A percentile compares a stretch with the other conserved stretches of the same genome.
Conservation (phyloP, 192 early-diverging fungal species). For the Dispira simplex region DNA sequence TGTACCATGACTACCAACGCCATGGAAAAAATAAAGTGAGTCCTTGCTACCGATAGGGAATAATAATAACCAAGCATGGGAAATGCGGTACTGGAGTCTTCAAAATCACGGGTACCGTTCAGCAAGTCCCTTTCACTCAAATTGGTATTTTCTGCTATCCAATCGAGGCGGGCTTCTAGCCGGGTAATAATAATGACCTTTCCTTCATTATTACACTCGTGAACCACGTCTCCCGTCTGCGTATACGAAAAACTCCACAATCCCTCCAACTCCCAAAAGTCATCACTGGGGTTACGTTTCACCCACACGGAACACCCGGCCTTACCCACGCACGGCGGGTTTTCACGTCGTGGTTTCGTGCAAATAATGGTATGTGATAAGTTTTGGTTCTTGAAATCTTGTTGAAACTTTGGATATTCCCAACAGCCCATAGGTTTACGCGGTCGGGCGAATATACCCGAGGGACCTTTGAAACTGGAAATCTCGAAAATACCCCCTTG, state of each 20-base stretch:
- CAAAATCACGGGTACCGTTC: background rate
- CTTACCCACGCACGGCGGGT: background rate
- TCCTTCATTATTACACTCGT: background rate
- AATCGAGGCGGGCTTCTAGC: background rate
- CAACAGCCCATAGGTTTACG: background rate
- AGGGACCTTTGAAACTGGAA: background rate
- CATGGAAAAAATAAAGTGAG: too few species aligned
- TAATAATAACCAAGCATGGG: too few species aligned
- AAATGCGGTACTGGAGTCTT: too few species aligned
- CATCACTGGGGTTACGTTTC: too few species aligned
- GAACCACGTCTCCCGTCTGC: background rate
- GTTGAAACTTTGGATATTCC: background rate
- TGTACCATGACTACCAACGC: too few species aligned
- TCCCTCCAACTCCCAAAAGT: background rate
- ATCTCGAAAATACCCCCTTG: background rate
- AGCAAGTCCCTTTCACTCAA: background rate
- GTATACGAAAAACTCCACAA: constrained; percentile 2
- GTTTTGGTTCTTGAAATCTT: background rate
- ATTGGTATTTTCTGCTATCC: background rate
- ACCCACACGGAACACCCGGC: background rate
- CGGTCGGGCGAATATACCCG: background rate
- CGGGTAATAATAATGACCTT: background rate
- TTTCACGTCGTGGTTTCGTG: background rate
- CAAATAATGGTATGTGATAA: background rate
- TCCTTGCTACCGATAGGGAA: too few species aligned